Percentiles rank a stretch among this genome's conserved stretches.
Conservation (phyloP, 345 rosid genomes). For the Salix caprea region DNA sequence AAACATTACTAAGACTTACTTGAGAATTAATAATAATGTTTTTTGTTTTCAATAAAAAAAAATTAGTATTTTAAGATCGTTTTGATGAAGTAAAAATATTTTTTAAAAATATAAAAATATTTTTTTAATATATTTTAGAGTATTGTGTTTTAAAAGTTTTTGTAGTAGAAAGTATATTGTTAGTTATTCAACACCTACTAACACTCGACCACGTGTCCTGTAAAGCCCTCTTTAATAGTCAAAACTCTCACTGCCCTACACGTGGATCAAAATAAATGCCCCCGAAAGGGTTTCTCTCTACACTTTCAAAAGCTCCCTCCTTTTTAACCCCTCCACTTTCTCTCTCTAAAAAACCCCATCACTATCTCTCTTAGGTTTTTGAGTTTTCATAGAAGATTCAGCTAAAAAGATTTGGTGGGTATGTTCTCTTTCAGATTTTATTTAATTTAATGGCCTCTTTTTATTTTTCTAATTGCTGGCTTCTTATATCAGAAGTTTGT, state of each 20-base stretch:
- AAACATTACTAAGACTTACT: no score
- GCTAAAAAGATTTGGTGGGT: slow-evolving; percentile 5
- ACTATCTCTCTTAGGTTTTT: slow-evolving; percentile 7
- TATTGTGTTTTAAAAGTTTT: no score
- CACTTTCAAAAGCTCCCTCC: slow-evolving; percentile 23
- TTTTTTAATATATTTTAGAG: no score
- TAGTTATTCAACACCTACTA: slow-evolving; percentile 11
- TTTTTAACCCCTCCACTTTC: slow-evolving; percentile 3
- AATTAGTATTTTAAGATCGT: no score
- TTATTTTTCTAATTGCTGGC: not conserved
- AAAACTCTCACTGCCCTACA: slow-evolving; percentile 11
- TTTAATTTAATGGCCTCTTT: not conserved
- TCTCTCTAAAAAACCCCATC: not conserved
- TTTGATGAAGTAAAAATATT: no score
- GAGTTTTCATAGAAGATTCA: slow-evolving; percentile 1
- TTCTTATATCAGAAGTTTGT: not conserved
- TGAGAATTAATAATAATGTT: no score
- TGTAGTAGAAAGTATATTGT: no score
- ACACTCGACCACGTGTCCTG: slow-evolving; percentile 10
- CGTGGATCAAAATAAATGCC: slow-evolving; percentile 16
- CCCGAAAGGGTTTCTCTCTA: slow-evolving; percentile 9
- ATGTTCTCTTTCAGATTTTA: not conserved
- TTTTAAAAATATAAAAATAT: no score
- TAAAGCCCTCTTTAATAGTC: slow-evolving; percentile 2
- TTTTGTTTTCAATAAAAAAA: no score